phyloP scores from a whole-genome alignment of 768 basidiomycete genomes.

The Termitomyces sp. region DNA sequence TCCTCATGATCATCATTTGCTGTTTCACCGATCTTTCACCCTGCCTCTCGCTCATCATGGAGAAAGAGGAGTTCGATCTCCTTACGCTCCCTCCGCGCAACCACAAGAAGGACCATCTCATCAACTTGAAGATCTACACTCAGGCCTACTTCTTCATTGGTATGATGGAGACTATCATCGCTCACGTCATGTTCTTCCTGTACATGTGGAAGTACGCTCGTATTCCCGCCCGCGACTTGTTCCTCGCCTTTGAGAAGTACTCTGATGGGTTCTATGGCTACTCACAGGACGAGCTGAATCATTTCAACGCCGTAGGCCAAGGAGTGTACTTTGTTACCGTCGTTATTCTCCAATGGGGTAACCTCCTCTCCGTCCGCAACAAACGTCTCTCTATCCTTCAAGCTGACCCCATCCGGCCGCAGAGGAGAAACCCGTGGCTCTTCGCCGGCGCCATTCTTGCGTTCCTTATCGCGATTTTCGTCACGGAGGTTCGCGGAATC shows the following conservation, averaged over 20 bases:
- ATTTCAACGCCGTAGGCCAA: constrained; percentile 36
- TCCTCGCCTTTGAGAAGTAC: constrained; percentile 38
- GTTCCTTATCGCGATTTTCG: constrained; percentile 35
- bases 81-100: constrained; percentile 14
- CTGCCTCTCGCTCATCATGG: constrained; percentile 13
- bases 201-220: constrained; percentile 31
- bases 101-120: constrained; percentile 15
- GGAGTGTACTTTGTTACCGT: constrained; percentile 31
- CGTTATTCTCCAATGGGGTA: constrained; percentile 42
- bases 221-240: constrained; percentile 30
- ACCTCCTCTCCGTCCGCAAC: constrained; percentile 36
- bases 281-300: constrained; percentile 20
- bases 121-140: constrained; percentile 13
- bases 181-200: constrained; percentile 26
- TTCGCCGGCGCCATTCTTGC: constrained; percentile 13
- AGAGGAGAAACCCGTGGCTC: constrained; percentile 35
- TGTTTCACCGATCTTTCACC: constrained; percentile 14
- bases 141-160: constrained; percentile 14
- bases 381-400: constrained; percentile 36
- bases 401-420: constrained; percentile 36
- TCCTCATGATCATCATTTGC: constrained; percentile 17
- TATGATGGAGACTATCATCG: constrained; percentile 13
- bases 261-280: constrained; percentile 29
- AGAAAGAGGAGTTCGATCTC: constrained; percentile 16
- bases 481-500: constrained; percentile 37